These are phyloP conservation scores for Akanthomyces dipterigenus DNA, from an alignment of 2,329 filamentous ascomycete genomes.

Conservation along the genomic window DNA sequence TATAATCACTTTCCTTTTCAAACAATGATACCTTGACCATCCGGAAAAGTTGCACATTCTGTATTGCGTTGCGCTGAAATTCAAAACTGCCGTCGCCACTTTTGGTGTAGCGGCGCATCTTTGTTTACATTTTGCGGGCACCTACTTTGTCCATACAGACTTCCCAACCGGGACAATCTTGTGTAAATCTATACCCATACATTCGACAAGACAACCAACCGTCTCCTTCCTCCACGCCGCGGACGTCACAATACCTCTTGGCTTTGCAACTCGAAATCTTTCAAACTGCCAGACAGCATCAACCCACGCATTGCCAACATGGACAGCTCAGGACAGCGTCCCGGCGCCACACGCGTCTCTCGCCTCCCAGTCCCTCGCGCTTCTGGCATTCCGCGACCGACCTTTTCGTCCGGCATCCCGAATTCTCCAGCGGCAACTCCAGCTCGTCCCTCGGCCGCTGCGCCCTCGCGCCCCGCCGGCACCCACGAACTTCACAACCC, in stretches of 20 bases:
- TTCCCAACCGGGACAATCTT: neutral
- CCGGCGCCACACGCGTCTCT: slow-evolving; percentile 30
- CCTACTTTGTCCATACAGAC: neutral
- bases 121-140: slow-evolving; percentile 10
- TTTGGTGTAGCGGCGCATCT: neutral
- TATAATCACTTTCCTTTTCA: neutral
- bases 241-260: neutral
- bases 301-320: slow-evolving; percentile 16
- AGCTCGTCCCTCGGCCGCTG: slow-evolving; percentile 20
- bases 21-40: neutral
- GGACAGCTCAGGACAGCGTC: slow-evolving; percentile 30
- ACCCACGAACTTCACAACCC: slow-evolving; percentile 31
- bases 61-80: neutral
- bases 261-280: no score
- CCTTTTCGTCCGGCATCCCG: slow-evolving; percentile 17
- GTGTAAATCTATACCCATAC: neutral
- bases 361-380: slow-evolving; percentile 31
- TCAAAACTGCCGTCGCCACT: neutral
- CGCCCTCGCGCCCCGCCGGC: slow-evolving; percentile 14
- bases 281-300: neutral
- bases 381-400: slow-evolving; percentile 27
- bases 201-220: neutral
- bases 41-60: neutral
- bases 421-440: slow-evolving; percentile 19
- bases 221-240: neutral